Conservation (phyloP, 176 grass and related monocot genomes). For the Triticum monococcum region DNA sequence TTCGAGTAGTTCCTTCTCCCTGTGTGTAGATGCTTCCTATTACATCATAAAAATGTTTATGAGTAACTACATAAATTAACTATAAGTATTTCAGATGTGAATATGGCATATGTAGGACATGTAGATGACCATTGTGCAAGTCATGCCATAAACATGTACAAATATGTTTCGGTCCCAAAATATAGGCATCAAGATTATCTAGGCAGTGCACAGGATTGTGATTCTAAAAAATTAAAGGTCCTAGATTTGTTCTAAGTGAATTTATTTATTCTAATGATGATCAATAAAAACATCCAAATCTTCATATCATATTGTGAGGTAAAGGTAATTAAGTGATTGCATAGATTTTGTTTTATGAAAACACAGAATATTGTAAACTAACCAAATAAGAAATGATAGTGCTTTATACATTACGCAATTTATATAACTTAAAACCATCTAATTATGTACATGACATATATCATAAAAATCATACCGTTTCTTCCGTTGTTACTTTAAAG, state of each 20-base stretch:
- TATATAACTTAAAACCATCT: not conserved
- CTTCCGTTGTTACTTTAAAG: constrained; percentile 58
- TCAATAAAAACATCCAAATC: not conserved
- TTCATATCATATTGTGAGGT: not conserved
- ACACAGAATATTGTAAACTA: not conserved
- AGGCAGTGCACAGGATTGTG: not conserved
- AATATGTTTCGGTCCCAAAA: not conserved
- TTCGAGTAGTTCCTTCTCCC: constrained; percentile 39
- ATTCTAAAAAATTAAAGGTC: not conserved
- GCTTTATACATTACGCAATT: not conserved
- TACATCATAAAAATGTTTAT: not conserved
- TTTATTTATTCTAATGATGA: not conserved
- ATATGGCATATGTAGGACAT: not conserved
- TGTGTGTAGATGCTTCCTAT: constrained; percentile 16
- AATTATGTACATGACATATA: not conserved
- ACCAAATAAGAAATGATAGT: not conserved
- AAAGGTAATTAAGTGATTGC: not conserved
- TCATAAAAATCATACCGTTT: constrained; percentile 40
- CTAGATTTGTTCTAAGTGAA: not conserved
- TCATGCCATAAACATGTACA: not conserved
- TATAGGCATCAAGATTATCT: not conserved
- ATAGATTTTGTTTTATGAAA: not conserved
- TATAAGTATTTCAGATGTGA: not conserved
- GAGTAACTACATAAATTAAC: not conserved
- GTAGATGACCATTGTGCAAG: not conserved